Evolutionary conservation across 176 grass and related monocot genomes (phyloP).

Genomic region (Triticum timopheevii): DNA sequence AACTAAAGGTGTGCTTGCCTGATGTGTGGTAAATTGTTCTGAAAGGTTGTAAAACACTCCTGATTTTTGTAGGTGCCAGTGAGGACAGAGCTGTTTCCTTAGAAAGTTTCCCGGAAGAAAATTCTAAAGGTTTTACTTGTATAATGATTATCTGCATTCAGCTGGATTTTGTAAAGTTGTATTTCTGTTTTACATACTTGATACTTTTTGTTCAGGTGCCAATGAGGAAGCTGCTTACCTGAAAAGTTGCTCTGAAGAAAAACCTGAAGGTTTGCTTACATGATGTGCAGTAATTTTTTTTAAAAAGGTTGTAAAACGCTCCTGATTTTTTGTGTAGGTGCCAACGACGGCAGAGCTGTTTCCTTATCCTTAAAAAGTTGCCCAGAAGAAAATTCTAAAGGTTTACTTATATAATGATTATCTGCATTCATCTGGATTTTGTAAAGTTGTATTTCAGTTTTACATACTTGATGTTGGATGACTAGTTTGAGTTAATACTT

Average conservation of each 20-base stretch:
- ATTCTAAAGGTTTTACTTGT: constrained; percentile 23
- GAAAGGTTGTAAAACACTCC: background rate
- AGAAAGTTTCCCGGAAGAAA: background rate
- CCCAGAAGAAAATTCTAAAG: constrained; percentile 18
- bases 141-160: background rate
- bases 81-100: background rate
- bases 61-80: constrained; percentile 23
- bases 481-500: background rate
- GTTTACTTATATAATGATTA: background rate
- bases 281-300: background rate
- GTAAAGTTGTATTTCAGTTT: background rate
- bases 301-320: background rate
- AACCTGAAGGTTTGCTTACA: constrained; percentile 23
- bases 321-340: constrained; percentile 19
- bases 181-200: background rate
- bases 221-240: background rate
- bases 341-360: background rate
- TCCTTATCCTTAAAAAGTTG: background rate
- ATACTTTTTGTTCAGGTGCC: constrained; percentile 3
- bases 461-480: constrained; percentile 5
- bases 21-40: background rate
- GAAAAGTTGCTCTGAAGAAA: constrained; percentile 24
- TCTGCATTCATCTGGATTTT: background rate
- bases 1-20: constrained; percentile 23
- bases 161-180: background rate